Evolutionary conservation across 163 green algal genomes (phyloP), one percentile per base, ranked within the genome.

Genomic region (Trebouxia gelatinosa): DNA sequence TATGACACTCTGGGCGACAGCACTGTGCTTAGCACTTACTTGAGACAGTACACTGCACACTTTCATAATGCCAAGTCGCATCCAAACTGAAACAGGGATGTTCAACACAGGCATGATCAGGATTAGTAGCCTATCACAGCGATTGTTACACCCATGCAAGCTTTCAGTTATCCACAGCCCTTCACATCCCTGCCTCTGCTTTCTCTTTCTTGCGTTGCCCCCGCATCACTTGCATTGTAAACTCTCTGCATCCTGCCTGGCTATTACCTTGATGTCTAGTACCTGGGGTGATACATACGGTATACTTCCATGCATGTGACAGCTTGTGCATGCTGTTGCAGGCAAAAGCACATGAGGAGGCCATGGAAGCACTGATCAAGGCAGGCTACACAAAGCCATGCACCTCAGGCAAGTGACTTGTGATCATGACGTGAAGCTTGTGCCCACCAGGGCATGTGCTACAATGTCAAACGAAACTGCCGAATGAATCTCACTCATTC

Each of bases 311-410:
- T 19, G 48, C 3, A 3, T 19, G 48, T 29, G 48, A 23, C 3
- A 3, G 19, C 26, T 19, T 59, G 23, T 59, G 48, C 48, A 1
- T 59, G 3, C 48, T 2, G 19, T 1, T 64, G 39, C 68, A 76
- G 68, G 40, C 28, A n/a, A 76, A 61, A 28, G 40, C 29, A 28
- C 68, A 76, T 46, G 68, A 76, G 43, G 68, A 76, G 21, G 68
- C 68, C 40, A 40, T 61, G 40, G 28, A n/a, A 39, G 38, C 19
- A 3, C 68, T 76, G 0, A 40, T 76, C 28, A 38, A 76, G 35
- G 64, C 35, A 28, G 64, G 64, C 21, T 72, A 72, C 21, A 72
- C 37, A 23, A 72, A 72, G 64, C 35, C 64, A 50, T 72, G 64
- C 64, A 51, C 64, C 26, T 35, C 31, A 46, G 68, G 68, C 32